Conservation (phyloP, 768 basidiomycete species). For the Rhizopogon sp. region DNA sequence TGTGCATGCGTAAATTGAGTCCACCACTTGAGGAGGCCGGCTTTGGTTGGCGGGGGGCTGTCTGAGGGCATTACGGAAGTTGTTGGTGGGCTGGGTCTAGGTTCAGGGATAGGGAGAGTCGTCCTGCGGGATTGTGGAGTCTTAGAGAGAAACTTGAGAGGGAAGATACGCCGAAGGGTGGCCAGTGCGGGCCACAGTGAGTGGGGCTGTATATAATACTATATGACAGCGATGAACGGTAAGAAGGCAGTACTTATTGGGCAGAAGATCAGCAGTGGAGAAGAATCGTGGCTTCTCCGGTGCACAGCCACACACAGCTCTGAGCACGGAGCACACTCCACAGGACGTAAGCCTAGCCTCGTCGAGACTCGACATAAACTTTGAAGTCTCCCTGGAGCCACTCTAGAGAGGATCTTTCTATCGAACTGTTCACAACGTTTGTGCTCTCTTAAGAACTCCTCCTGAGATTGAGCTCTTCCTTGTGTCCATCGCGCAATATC, state of each 20-base stretch:
- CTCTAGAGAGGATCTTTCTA: too few species aligned
- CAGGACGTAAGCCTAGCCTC: neutral
- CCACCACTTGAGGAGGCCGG: constrained; percentile 79
- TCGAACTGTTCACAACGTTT: too few species aligned
- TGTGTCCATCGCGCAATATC: too few species aligned
- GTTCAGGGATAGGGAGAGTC: neutral
- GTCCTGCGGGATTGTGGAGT: neutral
- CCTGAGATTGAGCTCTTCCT: too few species aligned
- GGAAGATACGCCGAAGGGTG: neutral
- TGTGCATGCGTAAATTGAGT: constrained; percentile 66
- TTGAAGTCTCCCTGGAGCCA: too few species aligned
- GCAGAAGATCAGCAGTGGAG: neutral
- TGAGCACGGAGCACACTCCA: neutral
- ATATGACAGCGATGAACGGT: neutral
- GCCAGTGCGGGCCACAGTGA: constrained; percentile 15
- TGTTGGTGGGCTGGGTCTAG: neutral
- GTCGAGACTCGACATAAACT: too few species aligned
- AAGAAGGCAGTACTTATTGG: neutral
- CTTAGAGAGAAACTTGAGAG: neutral
- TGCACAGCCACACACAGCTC: constrained; percentile 1
- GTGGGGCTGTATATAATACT: neutral
- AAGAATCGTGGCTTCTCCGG: neutral
- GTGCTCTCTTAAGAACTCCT: too few species aligned
- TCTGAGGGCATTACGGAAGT: constrained; percentile 23
- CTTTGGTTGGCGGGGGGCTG: constrained; percentile 39